Evolutionary conservation across 1,284 basidiomycete genomes (phyloP), one percentile per base, ranked within the genome.

Genomic region (Malassezia brasiliensis): DNA sequence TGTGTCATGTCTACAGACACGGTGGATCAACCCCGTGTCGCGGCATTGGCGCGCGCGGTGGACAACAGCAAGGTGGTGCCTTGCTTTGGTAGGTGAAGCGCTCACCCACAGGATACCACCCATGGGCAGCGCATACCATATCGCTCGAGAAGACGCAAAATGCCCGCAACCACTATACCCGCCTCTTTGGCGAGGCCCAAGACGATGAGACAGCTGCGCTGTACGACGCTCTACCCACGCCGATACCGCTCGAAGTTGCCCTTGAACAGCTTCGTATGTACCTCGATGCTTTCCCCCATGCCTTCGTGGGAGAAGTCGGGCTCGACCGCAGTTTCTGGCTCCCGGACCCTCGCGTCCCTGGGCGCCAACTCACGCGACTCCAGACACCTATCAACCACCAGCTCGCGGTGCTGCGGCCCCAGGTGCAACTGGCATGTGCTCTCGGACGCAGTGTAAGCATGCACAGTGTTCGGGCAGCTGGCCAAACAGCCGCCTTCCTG

Each of bases 251-350:
- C 5, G 2, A 31, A 4, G 47, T 52, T 0, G 58, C 65, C 2
- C 53, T 65, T 7, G 36, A 51, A 2, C 52, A 56, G 9, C 52
- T 69, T 1, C 51, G 59, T 14, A 41, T 42, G 2, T 50, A 59
- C 6, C 65, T 72, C 31, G 52, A 61, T 12, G 38, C 35, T 2
- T 62, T 62, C 38, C 67, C 68, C 0, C 9, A 52, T n/a, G 68
- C 70, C 10, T 50, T 71, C 9, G 36, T 72, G 25, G 70, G 70
- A 39, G 70, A 72, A 31, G 67, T 72, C 0, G 70, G 70, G 3
- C 52, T 72, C 14, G 70, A 72, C 51, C 56, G 67, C 38, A 68
- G 66, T 1, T 72, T 72, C 39, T 53, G 67, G 2, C 56, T 72
- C 5, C 70, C 66, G 15, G 14, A 37, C 4, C 47, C 46, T 1